Base-by-base conservation (phyloP, 164 flowering plant genomes). In the Protea cynaroides region DNA sequence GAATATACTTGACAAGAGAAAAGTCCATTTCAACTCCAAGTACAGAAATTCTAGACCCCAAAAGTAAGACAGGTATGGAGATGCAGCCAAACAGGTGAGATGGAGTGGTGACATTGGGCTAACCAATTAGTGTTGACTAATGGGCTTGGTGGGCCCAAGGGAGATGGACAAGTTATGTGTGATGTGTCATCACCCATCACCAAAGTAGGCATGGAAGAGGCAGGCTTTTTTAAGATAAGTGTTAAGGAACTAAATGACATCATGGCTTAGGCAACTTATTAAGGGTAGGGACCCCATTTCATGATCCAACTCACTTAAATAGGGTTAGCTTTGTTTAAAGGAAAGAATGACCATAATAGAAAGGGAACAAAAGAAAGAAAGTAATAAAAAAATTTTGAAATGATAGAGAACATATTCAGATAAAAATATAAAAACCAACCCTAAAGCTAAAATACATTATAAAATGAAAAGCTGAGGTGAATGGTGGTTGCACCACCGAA, bases 231-330 rank as follows among this genome's bases (percentile, higher is more conserved):
- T 63, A 43, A 69, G 63, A 62, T 68, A 68, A 62, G 71, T 43
- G 65, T 29, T 61, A 60, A 60, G 62, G 58, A 66, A 65, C 37
- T 18, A 36, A 66, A 55, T 72, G 76, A 70, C 34, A 29, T 29
- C 34, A 3, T 29, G 34, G 5, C 34, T 68, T 71, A 66, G 70
- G 74, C 69, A 65, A 70, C 10, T 58, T 21, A 64, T 66, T 23
- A 23, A 43, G 43, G n/a, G 58, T 62, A 2, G 68, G 65, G 63
- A 36, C 67, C 64, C 68, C 12, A 44, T 12, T 8, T 44, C 12
- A 29, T 29, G 34, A 2, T 5, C 34, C 34, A 29, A 29, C 34
- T 29, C 34, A 29, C 5, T 29, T 29, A 29, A 29, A 29, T 29
- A 29, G 34, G 34, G 34, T 29, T 29, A 5, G 34, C 34, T 29